Evolutionary conservation across 2,329 filamentous ascomycete genomes (phyloP).

Genomic region (Sporothrix inflata): DNA sequence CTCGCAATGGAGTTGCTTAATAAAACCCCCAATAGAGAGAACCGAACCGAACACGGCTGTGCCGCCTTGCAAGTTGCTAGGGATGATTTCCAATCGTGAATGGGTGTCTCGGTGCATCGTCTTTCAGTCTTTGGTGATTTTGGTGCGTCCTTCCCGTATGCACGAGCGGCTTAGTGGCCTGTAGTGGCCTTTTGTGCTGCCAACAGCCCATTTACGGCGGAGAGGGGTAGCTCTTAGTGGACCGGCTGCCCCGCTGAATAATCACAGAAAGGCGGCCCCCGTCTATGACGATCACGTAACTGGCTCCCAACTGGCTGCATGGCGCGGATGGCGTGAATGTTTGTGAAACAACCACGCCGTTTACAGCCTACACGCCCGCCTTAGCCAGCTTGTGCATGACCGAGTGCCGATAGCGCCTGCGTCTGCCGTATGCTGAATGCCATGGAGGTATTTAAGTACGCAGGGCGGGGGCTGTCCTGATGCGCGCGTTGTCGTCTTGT

Average conservation of each 20-base stretch:
- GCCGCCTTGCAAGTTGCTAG: too few species aligned
- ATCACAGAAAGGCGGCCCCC: not conserved
- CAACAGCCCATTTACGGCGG: not conserved
- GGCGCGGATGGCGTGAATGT: not conserved
- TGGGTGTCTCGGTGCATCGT: too few species aligned
- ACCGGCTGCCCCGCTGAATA: not conserved
- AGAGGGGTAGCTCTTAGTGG: slow-evolving; percentile 11
- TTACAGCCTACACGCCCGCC: too few species aligned
- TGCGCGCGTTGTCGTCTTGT: not conserved
- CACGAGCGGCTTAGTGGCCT: not conserved
- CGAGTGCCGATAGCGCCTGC: slow-evolving; percentile 2
- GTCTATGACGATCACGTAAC: not conserved
- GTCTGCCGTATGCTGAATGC: not conserved
- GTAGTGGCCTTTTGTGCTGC: not conserved
- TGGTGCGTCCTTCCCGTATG: too few species aligned
- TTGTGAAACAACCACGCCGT: not conserved
- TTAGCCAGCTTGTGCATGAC: not conserved
- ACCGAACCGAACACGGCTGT: not conserved
- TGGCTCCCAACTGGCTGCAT: too few species aligned
- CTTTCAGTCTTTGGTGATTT: too few species aligned
- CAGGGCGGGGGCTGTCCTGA: not conserved
- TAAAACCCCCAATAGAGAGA: not conserved
- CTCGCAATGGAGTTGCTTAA: not conserved
- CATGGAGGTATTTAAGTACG: slow-evolving; percentile 20
- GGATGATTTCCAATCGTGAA: too few species aligned